Percentiles rank a stretch among this genome's conserved stretches.
These are phyloP conservation scores for Clavaria fumosa DNA, from an alignment of 768 basidiomycete genomes.

Conservation along the genomic window DNA sequence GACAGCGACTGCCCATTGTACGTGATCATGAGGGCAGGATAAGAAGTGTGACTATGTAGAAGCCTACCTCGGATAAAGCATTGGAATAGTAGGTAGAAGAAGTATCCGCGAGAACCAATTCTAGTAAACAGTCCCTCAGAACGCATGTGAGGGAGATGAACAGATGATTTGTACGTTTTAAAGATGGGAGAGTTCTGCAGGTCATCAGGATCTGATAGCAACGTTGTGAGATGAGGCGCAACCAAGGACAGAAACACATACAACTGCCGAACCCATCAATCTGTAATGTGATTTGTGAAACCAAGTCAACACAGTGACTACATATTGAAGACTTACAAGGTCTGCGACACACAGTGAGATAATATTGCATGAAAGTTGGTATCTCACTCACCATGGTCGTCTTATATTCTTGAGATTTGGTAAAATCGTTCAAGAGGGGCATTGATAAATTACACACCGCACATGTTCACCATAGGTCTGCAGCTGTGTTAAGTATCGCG, in stretches of 20 bases:
- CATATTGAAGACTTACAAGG: constrained; percentile 11
- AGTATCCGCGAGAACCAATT: constrained; percentile 76
- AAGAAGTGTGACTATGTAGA: constrained; percentile 1
- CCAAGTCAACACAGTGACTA: not conserved
- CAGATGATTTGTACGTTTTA: constrained; percentile 29
- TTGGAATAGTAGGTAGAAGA: constrained; percentile 90
- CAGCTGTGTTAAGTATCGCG: not conserved
- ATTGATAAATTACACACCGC: constrained; percentile 41
- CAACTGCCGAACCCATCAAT: constrained; percentile 80
- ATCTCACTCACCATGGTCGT: constrained; percentile 63
- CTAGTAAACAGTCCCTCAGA: constrained; percentile 20
- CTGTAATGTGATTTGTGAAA: constrained; percentile 16
- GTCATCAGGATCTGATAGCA: constrained; percentile 60
- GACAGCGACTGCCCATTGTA: constrained; percentile 32
- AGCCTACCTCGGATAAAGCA: constrained; percentile 67
- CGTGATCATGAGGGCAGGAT: constrained; percentile 11
- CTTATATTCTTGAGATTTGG: constrained; percentile 19
- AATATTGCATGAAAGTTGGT: not conserved
- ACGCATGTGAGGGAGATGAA: not conserved
- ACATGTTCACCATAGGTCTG: constrained; percentile 82
- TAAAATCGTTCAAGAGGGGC: constrained; percentile 1
- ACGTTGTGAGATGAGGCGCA: constrained; percentile 4
- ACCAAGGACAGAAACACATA: constrained; percentile 20
- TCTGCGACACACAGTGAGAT: constrained; percentile 6
- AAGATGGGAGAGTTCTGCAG: constrained; percentile 63